Base-by-base conservation (phyloP, 306 rosid genomes). In the Trifolium repens region DNA sequence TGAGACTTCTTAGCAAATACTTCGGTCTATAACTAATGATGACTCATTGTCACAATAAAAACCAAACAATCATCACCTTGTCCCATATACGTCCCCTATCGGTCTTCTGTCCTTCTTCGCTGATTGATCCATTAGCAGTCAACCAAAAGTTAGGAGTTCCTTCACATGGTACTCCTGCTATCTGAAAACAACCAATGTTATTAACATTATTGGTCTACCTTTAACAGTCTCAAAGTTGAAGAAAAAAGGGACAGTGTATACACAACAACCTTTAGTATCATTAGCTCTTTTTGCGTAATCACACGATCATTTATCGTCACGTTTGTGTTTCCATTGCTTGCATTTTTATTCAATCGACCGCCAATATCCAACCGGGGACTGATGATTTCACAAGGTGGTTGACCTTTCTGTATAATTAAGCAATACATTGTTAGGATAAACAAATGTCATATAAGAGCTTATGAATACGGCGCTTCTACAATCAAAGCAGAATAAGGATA, bases 121-220 rank as follows among this genome's bases (percentile, higher is more conserved):
- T 87, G 86, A 78, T 88, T 15, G 96, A 77, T 54, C 98, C 97
- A 75, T 91, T 93, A 27, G 81, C 73, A 59, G 35, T 77, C 74
- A 93, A 86, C 98, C 98, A 93, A 85, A 82, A 91, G 77, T 80
- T 78, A 37, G 90, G 85, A 6, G 71, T 74, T 80, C 97, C 98
- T 83, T 88, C 98, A 83, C 97, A 91, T 4, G 87, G 91, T 26
- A 89, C 96, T 63, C 96, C 84, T 39, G 88, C 97, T 75, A 79
- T 6, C 98, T 93, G 90, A 85, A 84, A 63, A 82, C 39, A 58
- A 26, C 17, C 34, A 26, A 11, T 58, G 78, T 50, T 69, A 39
- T 11, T 9, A n/a, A 52, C 47, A 52, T 72, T 71, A 61, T 78
- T 71, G 47, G 55, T 39, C 37, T 70, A 78, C 70, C 57, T 61